Base-by-base conservation (phyloP, 768 basidiomycete species). In the Chlorophyllum brunneum region DNA sequence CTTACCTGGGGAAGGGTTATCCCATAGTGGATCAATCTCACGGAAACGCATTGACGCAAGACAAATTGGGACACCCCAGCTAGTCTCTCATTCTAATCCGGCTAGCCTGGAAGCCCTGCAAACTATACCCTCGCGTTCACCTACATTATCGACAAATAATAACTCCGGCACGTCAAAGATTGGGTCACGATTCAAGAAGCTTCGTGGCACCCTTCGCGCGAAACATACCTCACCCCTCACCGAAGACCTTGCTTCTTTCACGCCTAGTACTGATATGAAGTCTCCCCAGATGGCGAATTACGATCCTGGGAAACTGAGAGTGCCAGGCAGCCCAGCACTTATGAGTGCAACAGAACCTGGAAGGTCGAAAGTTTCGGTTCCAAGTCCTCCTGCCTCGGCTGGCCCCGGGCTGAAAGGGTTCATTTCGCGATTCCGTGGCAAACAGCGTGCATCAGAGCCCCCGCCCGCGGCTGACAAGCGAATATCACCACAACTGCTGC, bases 341-440 rank as follows among this genome's bases (percentile, higher is more conserved):
- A 59, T 71, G 9, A 79, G 77, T 56, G 72, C 81, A 6, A 75
- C 74, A 2, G 86, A 88, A 43, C 59, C 70, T 15, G 69, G 67
- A 20, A 74, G 80, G 57, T 76, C 78, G 54, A 86, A 82, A 62
- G 73, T 79, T 2, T 67, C 80, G 16, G 65, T 79, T 26, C 67
- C 80, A 1, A 81, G 78, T 54, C 85, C 86, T n/a, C 82, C 86
- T 58, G 79, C 86, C 3, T 82, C 85, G 18, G 79, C 86, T 23
- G 76, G 83, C 16, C 89, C 89, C 29, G 85, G 88, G 18, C 61
- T 92, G 22, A 88, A 82, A 65, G 85, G 88, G 11, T 85, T 92
- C 66, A 90, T 92, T 80, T 80, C 88, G 24, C 81, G 86, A 26
- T 88, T 92, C 64, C 78, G 87, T 29, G 78, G 76, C 56, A 77